These are phyloP conservation scores for Pseudonitzschia multiseries DNA, from an alignment of 108 stramenopile species.

Conservation along the genomic window DNA sequence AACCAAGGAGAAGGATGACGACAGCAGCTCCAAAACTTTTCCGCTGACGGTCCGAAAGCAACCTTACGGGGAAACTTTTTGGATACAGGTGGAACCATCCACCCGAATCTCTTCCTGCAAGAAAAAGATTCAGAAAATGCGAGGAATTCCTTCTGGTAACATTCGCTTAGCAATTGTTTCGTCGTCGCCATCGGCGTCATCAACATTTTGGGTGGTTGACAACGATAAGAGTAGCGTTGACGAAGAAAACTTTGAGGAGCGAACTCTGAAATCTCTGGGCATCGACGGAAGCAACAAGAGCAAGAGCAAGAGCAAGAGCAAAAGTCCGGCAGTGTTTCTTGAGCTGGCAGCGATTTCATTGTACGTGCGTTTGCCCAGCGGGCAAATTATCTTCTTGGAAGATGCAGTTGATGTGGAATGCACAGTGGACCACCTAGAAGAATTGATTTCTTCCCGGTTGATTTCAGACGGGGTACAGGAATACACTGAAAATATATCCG, in stretches of 20 bases:
- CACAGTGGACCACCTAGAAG: not conserved
- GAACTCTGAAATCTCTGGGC: conserved; percentile 11
- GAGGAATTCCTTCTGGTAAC: conserved; percentile 3
- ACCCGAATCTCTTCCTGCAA: conserved; percentile 1
- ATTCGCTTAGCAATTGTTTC: conserved; percentile 2
- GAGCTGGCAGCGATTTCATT: conserved; percentile 7
- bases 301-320: not conserved
- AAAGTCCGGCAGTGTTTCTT: not conserved
- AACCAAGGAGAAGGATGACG: not conserved
- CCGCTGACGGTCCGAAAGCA: conserved; percentile 9
- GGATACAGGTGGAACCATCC: conserved; percentile 1
- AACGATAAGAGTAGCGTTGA: not conserved
- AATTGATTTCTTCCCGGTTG: not conserved
- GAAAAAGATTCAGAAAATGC: conserved; percentile 14
- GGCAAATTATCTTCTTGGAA: not conserved
- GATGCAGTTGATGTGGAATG: conserved; percentile 6
- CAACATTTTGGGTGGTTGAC: not conserved
- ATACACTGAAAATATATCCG: not conserved
- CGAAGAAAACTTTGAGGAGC: conserved; percentile 2
- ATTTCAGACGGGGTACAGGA: not conserved
- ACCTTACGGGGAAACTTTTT: conserved; percentile 7
- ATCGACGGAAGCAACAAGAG: not conserved
- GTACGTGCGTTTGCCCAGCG: not conserved
- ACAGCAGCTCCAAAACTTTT: not conserved
- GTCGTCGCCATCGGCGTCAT: not conserved